phyloP scores from a whole-genome alignment of 257 asterid species.

The Verbascum thapsus region DNA sequence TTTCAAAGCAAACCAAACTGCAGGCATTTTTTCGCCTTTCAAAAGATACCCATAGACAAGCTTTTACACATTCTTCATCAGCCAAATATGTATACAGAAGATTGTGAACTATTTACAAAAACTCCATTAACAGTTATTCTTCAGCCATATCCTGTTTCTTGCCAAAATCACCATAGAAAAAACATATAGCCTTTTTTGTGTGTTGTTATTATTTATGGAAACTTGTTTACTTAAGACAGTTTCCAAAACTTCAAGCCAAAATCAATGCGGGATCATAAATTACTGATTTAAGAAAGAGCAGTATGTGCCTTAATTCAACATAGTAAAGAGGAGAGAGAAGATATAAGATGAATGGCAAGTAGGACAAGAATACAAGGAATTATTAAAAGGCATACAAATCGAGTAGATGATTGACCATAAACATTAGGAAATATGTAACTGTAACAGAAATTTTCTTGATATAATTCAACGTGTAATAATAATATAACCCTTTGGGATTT shows the following conservation, averaged over 20 bases:
- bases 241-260: constrained; percentile 27
- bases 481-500: too few species aligned
- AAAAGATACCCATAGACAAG: constrained; percentile 5
- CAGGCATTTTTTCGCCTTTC: constrained; percentile 57
- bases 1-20: constrained; percentile 76
- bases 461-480: not conserved
- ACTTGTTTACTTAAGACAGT: constrained; percentile 18
- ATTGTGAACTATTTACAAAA: constrained; percentile 1
- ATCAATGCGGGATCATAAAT: constrained; percentile 31
- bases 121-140: constrained; percentile 24
- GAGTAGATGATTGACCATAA: not conserved
- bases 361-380: not conserved
- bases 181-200: constrained; percentile 29
- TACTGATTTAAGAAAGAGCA: constrained; percentile 25
- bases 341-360: not conserved
- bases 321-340: not conserved
- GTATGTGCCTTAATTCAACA: not conserved
- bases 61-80: not conserved
- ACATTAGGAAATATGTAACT: constrained; percentile 6
- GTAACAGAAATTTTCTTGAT: not conserved
- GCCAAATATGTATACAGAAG: not conserved
- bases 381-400: not conserved
- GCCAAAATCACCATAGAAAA: constrained; percentile 23
- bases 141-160: constrained; percentile 32
- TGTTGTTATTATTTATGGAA: constrained; percentile 30